Conservation (phyloP, 2,329 filamentous ascomycete genomes). For the Penicillium glabrum region DNA sequence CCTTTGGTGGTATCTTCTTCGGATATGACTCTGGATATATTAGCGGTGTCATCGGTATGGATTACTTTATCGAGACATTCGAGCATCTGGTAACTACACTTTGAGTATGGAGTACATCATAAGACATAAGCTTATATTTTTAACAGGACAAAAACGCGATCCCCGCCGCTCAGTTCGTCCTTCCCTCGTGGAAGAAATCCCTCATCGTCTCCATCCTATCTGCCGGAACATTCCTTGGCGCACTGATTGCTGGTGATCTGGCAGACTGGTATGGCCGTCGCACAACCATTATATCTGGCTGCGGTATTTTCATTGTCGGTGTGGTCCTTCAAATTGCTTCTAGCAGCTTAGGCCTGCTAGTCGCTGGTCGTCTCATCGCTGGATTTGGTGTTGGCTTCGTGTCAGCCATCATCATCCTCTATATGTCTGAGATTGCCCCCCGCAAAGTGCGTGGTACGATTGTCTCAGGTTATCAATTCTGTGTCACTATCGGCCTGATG, state of each 20-base stretch:
- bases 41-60: constrained; percentile 52
- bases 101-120: background rate
- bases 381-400: constrained; percentile 80
- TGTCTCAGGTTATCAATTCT: constrained; percentile 82
- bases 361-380: constrained; percentile 71
- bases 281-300: constrained; percentile 69
- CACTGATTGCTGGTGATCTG: constrained; percentile 73
- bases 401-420: constrained; percentile 76
- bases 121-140: constrained; percentile 6
- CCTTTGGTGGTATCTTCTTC: constrained; percentile 62
- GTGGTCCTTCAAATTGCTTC: constrained; percentile 65
- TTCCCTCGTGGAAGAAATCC: constrained; percentile 55
- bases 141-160: constrained; percentile 30
- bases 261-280: constrained; percentile 68
- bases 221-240: constrained; percentile 74
- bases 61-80: constrained; percentile 46
- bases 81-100: constrained; percentile 1
- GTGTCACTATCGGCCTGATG: constrained; percentile 75
- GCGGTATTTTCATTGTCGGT: constrained; percentile 68
- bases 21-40: constrained; percentile 61
- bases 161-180: constrained; percentile 36
- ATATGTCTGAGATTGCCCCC: constrained; percentile 80
- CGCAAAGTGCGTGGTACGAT: constrained; percentile 75
- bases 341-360: constrained; percentile 59
- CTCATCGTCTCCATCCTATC: constrained; percentile 77